Evolutionary conservation across 2,329 filamentous ascomycete genomes (phyloP).

Genomic region (Trichoderma sp.): DNA sequence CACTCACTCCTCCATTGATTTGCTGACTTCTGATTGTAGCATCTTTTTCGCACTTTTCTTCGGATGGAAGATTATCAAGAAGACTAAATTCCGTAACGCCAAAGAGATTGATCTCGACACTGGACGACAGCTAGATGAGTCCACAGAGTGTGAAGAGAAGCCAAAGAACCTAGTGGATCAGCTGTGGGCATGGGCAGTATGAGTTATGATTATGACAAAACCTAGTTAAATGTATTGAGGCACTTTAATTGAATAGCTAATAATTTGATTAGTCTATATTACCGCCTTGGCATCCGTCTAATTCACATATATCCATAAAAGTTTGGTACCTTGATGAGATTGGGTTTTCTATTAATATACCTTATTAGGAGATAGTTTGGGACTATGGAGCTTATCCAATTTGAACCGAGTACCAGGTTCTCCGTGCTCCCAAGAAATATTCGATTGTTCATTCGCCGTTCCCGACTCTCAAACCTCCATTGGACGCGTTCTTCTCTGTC

Average conservation of each 20-base stretch:
- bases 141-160: neutral
- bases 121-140: neutral
- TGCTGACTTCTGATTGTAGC: slow-evolving; percentile 31
- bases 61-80: slow-evolving; percentile 57
- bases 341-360: too few relatives aligned
- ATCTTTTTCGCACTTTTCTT: slow-evolving; percentile 53
- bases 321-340: too few relatives aligned
- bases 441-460: too few relatives aligned
- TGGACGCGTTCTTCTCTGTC: too few relatives aligned
- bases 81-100: neutral
- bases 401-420: too few relatives aligned
- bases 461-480: too few relatives aligned
- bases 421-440: too few relatives aligned
- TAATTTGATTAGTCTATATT: neutral
- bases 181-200: slow-evolving; percentile 2
- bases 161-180: neutral
- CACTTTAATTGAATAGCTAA: too few relatives aligned
- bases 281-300: too few relatives aligned
- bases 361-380: too few relatives aligned
- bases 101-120: neutral
- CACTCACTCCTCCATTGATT: neutral
- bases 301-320: too few relatives aligned
- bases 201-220: neutral
- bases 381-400: too few relatives aligned
- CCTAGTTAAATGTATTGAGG: neutral